Conservation (phyloP, 2,329 filamentous ascomycete species). For the Fusarium equiseti region DNA sequence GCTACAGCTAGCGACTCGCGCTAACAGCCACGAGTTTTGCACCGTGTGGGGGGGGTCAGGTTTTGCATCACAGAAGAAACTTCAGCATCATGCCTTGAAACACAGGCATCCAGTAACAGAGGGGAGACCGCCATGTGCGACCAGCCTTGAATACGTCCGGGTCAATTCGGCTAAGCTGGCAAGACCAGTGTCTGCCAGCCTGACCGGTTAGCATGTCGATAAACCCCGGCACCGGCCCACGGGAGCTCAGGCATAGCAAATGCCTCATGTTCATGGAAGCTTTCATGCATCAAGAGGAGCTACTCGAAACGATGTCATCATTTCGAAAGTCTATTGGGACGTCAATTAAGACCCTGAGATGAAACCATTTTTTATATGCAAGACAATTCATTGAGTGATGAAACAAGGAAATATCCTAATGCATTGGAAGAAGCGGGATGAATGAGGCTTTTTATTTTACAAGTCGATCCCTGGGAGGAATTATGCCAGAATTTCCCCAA, state of each 20-base stretch:
- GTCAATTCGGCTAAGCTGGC: constrained; percentile 48
- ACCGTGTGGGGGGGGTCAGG: constrained; percentile 51
- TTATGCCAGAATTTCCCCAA: constrained; percentile 51
- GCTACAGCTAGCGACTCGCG: constrained; percentile 38
- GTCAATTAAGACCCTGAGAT: constrained; percentile 17
- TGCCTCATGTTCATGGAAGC: constrained; percentile 44
- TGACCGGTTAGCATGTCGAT: constrained; percentile 44
- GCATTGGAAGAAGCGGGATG: constrained; percentile 53
- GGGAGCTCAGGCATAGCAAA: constrained; percentile 48
- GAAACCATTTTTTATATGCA: constrained; percentile 13
- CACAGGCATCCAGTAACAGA: constrained; percentile 43
- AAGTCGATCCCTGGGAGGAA: constrained; percentile 54
- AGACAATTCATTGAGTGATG: constrained; percentile 13
- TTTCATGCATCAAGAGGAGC: constrained; percentile 21
- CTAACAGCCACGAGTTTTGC: constrained; percentile 48
- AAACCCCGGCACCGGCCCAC: constrained; percentile 48
- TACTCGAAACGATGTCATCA: constrained; percentile 30
- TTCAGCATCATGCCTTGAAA: constrained; percentile 46
- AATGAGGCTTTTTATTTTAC: constrained; percentile 60
- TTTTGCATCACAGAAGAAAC: constrained; percentile 22
- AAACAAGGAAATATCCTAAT: constrained; percentile 49
- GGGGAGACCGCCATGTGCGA: constrained; percentile 34
- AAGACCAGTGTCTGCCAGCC: constrained; percentile 40
- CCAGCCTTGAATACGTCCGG: constrained; percentile 25
- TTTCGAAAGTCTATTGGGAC: constrained; percentile 39